Percentiles rank a stretch among this genome's conserved stretches.
Conservation (phyloP, 169 alveolate genomes). For the Plasmodium yoelii region DNA sequence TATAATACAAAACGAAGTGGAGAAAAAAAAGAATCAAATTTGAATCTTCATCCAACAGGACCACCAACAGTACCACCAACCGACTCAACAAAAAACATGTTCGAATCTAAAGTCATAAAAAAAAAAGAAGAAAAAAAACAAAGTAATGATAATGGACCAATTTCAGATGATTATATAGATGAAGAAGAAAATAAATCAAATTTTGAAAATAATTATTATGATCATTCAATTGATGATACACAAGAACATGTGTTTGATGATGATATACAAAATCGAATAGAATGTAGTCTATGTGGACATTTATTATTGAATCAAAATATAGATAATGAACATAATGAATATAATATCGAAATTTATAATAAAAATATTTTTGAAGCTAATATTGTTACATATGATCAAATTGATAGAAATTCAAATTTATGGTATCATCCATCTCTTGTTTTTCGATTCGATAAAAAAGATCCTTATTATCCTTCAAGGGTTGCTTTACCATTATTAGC, state of each 20-base stretch:
- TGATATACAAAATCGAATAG: conserved; percentile 73
- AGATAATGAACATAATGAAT: conserved; percentile 52
- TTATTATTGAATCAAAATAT: conserved; percentile 79
- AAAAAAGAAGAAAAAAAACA: neutral
- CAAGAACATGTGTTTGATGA: conserved; percentile 36
- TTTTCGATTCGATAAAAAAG: conserved; percentile 89
- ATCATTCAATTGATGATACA: conserved; percentile 39
- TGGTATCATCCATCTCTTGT: conserved; percentile 93
- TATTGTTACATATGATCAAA: conserved; percentile 86
- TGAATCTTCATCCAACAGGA: conserved; percentile 9
- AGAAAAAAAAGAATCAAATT: conserved; percentile 1
- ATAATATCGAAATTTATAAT: conserved; percentile 76
- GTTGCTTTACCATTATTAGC: conserved; percentile 92
- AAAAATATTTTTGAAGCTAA: conserved; percentile 80
- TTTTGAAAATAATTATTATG: conserved; percentile 19
- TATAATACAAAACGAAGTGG: neutral
- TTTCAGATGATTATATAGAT: conserved; percentile 7
- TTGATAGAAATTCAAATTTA: conserved; percentile 88
- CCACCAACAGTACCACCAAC: neutral
- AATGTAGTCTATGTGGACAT: conserved; percentile 89
- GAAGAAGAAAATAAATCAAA: conserved; percentile 12
- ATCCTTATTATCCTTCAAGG: conserved; percentile 92
- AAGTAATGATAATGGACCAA: no score
- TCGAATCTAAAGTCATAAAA: neutral
- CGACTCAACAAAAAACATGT: neutral